These are phyloP conservation scores for Chalaropsis thielavioides DNA, from an alignment of 2,329 filamentous ascomycete species.

Conservation along the genomic window DNA sequence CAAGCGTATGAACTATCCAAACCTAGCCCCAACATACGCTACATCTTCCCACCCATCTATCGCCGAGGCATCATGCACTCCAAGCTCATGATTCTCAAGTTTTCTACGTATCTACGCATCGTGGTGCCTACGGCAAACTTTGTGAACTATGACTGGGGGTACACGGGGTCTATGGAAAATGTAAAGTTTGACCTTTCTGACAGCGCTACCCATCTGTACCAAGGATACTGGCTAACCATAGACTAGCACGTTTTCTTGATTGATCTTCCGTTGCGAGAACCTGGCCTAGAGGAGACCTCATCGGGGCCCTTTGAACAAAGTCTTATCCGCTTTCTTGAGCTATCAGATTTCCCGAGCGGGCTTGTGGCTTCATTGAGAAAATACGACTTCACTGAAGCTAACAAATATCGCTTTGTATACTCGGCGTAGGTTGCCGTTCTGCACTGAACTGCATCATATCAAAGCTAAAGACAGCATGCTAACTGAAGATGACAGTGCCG, in stretches of 20 bases:
- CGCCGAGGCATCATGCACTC: constrained; percentile 74
- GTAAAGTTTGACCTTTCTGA: constrained; percentile 28
- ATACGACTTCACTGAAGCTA: constrained; percentile 71
- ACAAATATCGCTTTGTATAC: constrained; percentile 65
- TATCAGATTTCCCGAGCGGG: constrained; percentile 48
- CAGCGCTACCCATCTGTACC: background rate
- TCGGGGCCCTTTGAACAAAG: constrained; percentile 49
- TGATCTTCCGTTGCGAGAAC: constrained; percentile 53
- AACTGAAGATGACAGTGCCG: constrained; percentile 32
- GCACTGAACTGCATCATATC: background rate
- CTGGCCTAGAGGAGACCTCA: background rate
- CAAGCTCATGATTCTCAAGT: constrained; percentile 83
- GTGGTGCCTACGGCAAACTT: constrained; percentile 82
- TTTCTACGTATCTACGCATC: constrained; percentile 56
- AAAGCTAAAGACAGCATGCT: constrained; percentile 12
- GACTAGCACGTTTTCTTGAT: constrained; percentile 70
- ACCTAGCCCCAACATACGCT: constrained; percentile 42
- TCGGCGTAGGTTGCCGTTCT: constrained; percentile 51
- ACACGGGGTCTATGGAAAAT: constrained; percentile 73
- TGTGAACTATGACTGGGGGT: constrained; percentile 78
- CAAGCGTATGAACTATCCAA: constrained; percentile 34
- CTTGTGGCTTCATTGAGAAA: constrained; percentile 54
- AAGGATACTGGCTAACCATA: background rate
- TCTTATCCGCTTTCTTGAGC: constrained; percentile 53
- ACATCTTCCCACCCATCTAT: constrained; percentile 73